Evolutionary conservation across 2,329 filamentous ascomycete species (phyloP).

Genomic region (Aureobasidium sp.): DNA sequence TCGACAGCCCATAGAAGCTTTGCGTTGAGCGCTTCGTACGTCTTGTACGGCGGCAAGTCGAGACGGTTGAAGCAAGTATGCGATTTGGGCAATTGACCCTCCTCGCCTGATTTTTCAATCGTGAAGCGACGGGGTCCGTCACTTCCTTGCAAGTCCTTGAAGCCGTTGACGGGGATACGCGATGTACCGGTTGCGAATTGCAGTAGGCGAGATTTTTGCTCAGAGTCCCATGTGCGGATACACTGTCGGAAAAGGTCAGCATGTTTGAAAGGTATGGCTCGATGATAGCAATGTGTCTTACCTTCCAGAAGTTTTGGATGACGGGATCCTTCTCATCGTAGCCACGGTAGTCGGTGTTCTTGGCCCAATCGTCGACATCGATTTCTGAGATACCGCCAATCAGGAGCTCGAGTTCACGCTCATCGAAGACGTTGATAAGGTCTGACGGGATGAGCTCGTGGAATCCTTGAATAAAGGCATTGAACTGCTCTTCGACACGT

Average conservation of each 20-base stretch:
- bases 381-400: conserved; percentile 99
- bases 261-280: neutral
- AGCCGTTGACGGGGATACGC: conserved; percentile 96
- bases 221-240: conserved; percentile 92
- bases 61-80: conserved; percentile 99
- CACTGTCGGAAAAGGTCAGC: conserved; percentile 41
- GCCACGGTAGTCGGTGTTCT: conserved; percentile 97
- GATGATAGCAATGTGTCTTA: conserved; percentile 26
- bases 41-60: conserved; percentile 90
- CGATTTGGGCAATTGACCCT: conserved; percentile 85
- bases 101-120: conserved; percentile 93
- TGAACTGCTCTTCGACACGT: conserved; percentile 95
- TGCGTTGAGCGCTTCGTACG: conserved; percentile 71
- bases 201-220: conserved; percentile 91
- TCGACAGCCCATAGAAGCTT: conserved; percentile 97
- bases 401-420: conserved; percentile 89
- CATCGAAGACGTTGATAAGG: conserved; percentile 96
- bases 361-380: conserved; percentile 99
- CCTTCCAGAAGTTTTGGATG: conserved; percentile 97
- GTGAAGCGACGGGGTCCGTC: conserved; percentile 94
- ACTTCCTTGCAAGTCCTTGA: conserved; percentile 97
- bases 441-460: conserved; percentile 95
- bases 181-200: conserved; percentile 98
- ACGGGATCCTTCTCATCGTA: conserved; percentile 98
- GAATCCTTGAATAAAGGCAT: conserved; percentile 95